A percentile compares a stretch with the other conserved stretches of the same genome.
Conservation (phyloP, 1,284 basidiomycete species). For the Pseudozyma hubeiensis region DNA sequence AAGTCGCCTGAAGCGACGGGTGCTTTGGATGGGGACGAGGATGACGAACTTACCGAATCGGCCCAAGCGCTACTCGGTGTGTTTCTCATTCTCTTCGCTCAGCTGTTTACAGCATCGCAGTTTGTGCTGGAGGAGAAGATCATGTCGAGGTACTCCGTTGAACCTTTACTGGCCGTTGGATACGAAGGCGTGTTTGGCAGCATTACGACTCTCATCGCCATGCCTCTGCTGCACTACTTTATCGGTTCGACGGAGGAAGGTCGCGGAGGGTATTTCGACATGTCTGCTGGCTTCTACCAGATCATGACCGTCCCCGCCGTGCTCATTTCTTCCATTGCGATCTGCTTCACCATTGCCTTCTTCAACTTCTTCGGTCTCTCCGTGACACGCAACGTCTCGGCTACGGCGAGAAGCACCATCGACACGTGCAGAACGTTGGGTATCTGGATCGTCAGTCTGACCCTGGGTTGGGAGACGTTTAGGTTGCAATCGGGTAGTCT, state of each 20-base stretch:
- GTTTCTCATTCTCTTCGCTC: constrained; percentile 92
- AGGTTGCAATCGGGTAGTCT: constrained; percentile 83
- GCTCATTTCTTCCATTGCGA: constrained; percentile 78
- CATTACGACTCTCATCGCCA: constrained; percentile 78
- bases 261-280: constrained; percentile 87
- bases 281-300: constrained; percentile 88
- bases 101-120: constrained; percentile 90
- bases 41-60: constrained; percentile 55
- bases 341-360: constrained; percentile 76
- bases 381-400: constrained; percentile 76
- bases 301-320: constrained; percentile 84
- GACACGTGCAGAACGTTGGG: constrained; percentile 95
- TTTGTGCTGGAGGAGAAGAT: constrained; percentile 89
- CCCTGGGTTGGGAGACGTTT: constrained; percentile 87
- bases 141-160: constrained; percentile 85
- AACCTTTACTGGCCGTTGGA: constrained; percentile 92
- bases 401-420: constrained; percentile 74
- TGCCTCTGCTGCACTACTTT: constrained; percentile 77
- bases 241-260: constrained; percentile 71
- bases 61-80: constrained; percentile 74
- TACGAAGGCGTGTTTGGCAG: constrained; percentile 93
- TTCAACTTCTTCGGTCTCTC: constrained; percentile 97
- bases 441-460: constrained; percentile 73
- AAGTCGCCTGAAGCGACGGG: constrained; percentile 32
- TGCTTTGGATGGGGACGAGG: constrained; percentile 25